Conservation (phyloP, 2,329 filamentous ascomycete species). For the Curvularia lunata region DNA sequence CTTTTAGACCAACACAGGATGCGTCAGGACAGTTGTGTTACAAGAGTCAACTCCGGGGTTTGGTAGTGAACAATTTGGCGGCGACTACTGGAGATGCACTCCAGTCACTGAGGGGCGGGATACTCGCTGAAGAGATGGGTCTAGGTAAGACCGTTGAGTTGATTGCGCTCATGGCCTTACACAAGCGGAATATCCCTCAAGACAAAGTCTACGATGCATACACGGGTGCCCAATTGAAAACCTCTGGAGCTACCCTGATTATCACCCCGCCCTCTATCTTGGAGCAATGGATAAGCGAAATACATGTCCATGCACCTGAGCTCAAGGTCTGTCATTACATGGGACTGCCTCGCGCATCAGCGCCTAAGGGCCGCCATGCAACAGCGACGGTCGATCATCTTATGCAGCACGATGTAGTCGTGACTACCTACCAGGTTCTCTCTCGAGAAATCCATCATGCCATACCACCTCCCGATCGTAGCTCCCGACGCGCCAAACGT, state of each 20-base stretch:
- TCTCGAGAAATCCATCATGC: conserved; percentile 81
- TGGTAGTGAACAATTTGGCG: conserved; percentile 59
- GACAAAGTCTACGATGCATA: conserved; percentile 48
- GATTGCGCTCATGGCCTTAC: conserved; percentile 71
- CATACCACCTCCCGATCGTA: conserved; percentile 71
- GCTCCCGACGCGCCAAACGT: conserved; percentile 68
- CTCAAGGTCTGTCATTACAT: conserved; percentile 64
- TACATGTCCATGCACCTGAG: conserved; percentile 62
- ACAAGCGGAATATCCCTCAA: conserved; percentile 53
- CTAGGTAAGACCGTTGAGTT: conserved; percentile 81
- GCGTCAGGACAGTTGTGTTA: conserved; percentile 56
- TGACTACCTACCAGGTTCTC: conserved; percentile 73
- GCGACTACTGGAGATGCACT: conserved; percentile 50
- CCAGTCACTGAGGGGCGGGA: conserved; percentile 62
- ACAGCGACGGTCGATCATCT: conserved; percentile 56
- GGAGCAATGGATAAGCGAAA: conserved; percentile 67
- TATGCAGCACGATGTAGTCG: conserved; percentile 61
- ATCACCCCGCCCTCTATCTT: conserved; percentile 67
- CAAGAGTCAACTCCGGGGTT: conserved; percentile 68
- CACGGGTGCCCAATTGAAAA: conserved; percentile 54
- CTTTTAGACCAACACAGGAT: conserved; percentile 58
- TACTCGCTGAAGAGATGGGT: conserved; percentile 83
- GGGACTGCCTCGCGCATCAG: conserved; percentile 52
- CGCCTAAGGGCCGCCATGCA: conserved; percentile 43
- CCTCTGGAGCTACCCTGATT: conserved; percentile 65